Base-by-base conservation (phyloP, 2,329 filamentous ascomycete genomes). In the Phialocephala sp. region DNA sequence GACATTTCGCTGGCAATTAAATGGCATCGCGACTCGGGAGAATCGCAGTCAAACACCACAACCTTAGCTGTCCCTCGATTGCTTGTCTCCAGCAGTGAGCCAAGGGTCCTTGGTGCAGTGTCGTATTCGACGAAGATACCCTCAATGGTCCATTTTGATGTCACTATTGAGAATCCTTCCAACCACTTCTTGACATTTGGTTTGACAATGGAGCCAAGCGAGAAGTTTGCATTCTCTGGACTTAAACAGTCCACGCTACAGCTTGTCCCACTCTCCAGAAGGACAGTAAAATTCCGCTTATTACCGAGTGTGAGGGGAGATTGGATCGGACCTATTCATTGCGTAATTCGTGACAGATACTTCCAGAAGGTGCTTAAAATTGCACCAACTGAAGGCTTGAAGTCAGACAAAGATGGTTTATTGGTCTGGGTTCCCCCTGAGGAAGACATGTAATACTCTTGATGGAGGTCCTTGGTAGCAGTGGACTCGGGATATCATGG, bases 121-220 rank as follows among this genome's bases (percentile, higher is more conserved):
- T 79, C 83, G 3, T 83, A 85, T 70, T 76, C 78, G 22, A 73
- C 75, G 2, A 74, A 75, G 8, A 66, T 73, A 2, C 70, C 72
- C 8, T 73, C 74, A 12, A 69, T 76, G 70, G 65, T 75, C 43
- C 78, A 86, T 58, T 79, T 89, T 45, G 79, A 85, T 66, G 91
- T 91, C 75, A 92, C 88, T 3, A 88, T 99, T 64, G 95, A 99
- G 79, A 99, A 99, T 76, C 91, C 94, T 0, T 97, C 94, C 0
- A 91, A 89, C 76, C 95, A 99, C 77, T 96, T 97, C 79, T 85
- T 99, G 59, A 97, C 94, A 0, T 99, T 99, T 79, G 93, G 92
- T 36, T 79, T 98, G 58, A 88, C 84, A 32, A 97, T 99, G 93
- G 94, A 99, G 72, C 91, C 93, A 2, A 94, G 88, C 76, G 93